These are phyloP conservation scores for Sutorius eximius DNA, from an alignment of 1,284 basidiomycete genomes.

Conservation along the genomic window DNA sequence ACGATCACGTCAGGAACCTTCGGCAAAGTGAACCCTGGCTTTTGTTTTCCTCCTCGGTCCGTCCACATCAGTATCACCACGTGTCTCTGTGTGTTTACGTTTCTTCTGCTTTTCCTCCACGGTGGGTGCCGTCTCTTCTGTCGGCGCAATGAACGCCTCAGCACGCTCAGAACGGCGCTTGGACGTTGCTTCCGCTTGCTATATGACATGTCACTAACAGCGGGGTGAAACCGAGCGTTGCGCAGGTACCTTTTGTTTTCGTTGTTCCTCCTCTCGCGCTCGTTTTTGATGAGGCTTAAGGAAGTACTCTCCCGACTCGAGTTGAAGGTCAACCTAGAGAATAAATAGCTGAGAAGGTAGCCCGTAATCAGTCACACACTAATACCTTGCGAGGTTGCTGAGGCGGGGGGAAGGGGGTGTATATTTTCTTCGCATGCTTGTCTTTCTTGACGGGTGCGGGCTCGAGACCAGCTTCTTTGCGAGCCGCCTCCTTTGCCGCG, in stretches of 20 bases:
- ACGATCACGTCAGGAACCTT: slow-evolving; percentile 12
- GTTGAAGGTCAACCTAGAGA: slow-evolving; percentile 81
- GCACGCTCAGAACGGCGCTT: slow-evolving; percentile 76
- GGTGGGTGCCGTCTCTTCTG: slow-evolving; percentile 66
- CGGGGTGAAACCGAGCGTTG: not conserved
- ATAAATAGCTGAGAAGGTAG: slow-evolving; percentile 12
- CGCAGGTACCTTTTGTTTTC: slow-evolving; percentile 72
- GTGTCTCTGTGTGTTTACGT: slow-evolving; percentile 41
- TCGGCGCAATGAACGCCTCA: slow-evolving; percentile 81
- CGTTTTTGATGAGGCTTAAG: slow-evolving; percentile 85
- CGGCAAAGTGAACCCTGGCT: slow-evolving; percentile 21
- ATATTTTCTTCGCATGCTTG: slow-evolving; percentile 86
- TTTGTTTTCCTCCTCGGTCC: slow-evolving; percentile 36
- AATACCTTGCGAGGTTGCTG: slow-evolving; percentile 88
- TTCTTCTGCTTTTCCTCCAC: slow-evolving; percentile 79
- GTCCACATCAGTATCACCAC: slow-evolving; percentile 23
- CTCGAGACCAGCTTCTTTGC: slow-evolving; percentile 59
- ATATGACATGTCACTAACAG: slow-evolving; percentile 17
- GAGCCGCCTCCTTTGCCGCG: slow-evolving; percentile 55
- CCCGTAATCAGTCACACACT: not conserved
- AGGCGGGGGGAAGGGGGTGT: slow-evolving; percentile 97
- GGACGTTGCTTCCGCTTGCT: slow-evolving; percentile 76
- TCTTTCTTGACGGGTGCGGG: slow-evolving; percentile 38
- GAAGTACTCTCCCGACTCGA: slow-evolving; percentile 98
- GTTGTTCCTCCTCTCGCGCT: slow-evolving; percentile 58